Base-by-base conservation (phyloP, 345 rosid species). In the Streptanthus diversifolius region DNA sequence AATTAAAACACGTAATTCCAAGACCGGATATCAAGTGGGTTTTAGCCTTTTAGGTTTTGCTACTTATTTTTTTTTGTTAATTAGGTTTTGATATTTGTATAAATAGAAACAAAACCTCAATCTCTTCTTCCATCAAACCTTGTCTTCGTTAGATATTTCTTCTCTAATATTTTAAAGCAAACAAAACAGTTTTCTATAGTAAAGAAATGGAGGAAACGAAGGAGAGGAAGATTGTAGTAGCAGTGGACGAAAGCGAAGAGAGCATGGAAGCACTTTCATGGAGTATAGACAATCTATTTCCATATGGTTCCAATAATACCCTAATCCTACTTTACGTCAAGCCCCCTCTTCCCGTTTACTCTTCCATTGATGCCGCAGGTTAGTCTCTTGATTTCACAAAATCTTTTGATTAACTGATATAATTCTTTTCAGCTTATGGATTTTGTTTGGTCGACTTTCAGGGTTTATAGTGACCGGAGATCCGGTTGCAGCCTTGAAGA, bases 261-360 rank as follows among this genome's bases (percentile, higher is more conserved):
- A 93, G 98, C 82, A 93, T 90, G 97, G 70, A 81, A 53, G 98
- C 98, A 21, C 93, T 90, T 17, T 83, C 91, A 14, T 91, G 96
- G 96, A 90, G 95, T 72, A 85, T 91, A 53, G 29, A 22, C 15
- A 86, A 87, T 77, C 82, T 90, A n/a, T 70, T 86, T 66, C 41
- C 88, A 13, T 70, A 69, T 25, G 69, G 71, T 37, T 66, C 85
- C 4, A 74, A 68, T 19, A 66, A 53, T 70, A 83, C 81, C 1
- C 84, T 93, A 6, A 85, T 84, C 51, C 93, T 90, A 54, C 90
- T 93, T 69, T 90, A 86, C 37, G 97, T 87, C 14, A 91, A 93
- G 80, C 95, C 97, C 1, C 88, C 91, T 2, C 89, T 87, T 30
- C 83, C 90, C 5, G 49, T 86, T 58, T 80, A 82, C 83, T 85